Conservation (phyloP, 495 filamentous ascomycete species). For the Tuber magnatum region DNA sequence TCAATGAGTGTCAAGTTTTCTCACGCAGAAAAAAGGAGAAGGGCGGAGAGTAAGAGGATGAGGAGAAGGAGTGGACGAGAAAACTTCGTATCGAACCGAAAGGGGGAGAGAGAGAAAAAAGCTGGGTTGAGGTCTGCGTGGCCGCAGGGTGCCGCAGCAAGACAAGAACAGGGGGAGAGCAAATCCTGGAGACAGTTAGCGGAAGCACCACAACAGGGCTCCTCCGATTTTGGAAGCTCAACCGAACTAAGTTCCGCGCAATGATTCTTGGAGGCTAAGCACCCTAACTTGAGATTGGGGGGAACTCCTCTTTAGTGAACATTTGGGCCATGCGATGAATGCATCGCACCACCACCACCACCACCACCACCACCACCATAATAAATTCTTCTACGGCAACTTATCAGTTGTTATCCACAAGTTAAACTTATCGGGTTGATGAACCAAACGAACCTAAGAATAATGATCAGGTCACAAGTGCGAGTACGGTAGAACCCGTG, state of each 20-base stretch:
- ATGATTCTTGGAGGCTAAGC: not conserved
- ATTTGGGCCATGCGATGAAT: not conserved
- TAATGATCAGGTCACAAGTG: not conserved
- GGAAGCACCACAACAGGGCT: not conserved
- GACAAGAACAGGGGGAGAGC: not conserved
- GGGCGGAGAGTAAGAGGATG: not conserved
- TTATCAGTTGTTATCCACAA: not conserved
- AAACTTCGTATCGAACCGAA: not conserved
- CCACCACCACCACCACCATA: not conserved
- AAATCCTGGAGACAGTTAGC: not conserved
- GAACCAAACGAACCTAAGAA: not conserved
- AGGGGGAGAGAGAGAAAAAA: not conserved
- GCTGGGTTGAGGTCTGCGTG: not conserved
- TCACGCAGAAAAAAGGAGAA: not conserved
- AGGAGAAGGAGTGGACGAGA: not conserved
- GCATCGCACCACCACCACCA: not conserved
- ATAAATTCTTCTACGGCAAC: too few species aligned
- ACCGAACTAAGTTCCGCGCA: not conserved
- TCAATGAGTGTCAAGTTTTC: slow-evolving; percentile 1
- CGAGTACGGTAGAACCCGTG: not conserved
- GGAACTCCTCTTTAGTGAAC: not conserved
- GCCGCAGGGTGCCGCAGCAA: not conserved
- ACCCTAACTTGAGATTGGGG: not conserved
- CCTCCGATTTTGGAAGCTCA: not conserved
- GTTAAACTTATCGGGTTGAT: not conserved